These are phyloP conservation scores for Rutstroemia sp. DNA, from an alignment of 2,329 filamentous ascomycete species.

Conservation along the genomic window DNA sequence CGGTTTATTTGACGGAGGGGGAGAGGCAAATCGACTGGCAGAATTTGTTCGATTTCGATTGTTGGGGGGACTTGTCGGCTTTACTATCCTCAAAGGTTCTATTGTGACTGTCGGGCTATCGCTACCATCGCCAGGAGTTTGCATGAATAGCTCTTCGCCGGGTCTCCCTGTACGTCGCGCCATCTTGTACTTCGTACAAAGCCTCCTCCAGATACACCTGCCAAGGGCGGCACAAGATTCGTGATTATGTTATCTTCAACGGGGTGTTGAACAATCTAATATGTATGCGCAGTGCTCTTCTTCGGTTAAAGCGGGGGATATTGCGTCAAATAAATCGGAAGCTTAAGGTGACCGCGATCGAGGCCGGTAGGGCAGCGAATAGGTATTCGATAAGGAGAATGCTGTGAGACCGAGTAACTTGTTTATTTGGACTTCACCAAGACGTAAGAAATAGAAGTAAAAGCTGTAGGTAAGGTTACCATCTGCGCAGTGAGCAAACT, in stretches of 20 bases:
- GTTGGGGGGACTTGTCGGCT: constrained; percentile 58
- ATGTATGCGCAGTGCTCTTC: background rate
- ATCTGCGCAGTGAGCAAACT: background rate
- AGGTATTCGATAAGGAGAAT: constrained; percentile 6
- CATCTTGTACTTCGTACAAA: constrained; percentile 23
- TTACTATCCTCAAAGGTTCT: constrained; percentile 78
- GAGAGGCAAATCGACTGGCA: constrained; percentile 40
- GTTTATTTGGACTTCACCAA: background rate
- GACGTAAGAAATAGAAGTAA: background rate
- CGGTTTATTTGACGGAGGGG: constrained; percentile 43
- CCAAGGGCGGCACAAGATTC: constrained; percentile 22
- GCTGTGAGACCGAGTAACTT: background rate
- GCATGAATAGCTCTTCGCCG: constrained; percentile 78
- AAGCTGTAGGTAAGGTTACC: background rate
- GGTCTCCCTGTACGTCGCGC: constrained; percentile 51
- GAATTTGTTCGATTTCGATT: constrained; percentile 31
- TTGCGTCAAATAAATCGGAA: constrained; percentile 2
- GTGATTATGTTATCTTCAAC: constrained; percentile 25
- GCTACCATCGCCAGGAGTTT: constrained; percentile 35
- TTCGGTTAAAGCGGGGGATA: constrained; percentile 8
- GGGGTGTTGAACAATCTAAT: background rate
- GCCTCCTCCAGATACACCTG: constrained; percentile 19
- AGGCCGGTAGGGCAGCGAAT: constrained; percentile 1
- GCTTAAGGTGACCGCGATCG: background rate
- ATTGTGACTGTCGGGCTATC: constrained; percentile 64